Percentiles rank a stretch among this genome's conserved stretches.
These are phyloP conservation scores for Volvariella volvacea DNA, from an alignment of 1,284 basidiomycete genomes.

Conservation along the genomic window DNA sequence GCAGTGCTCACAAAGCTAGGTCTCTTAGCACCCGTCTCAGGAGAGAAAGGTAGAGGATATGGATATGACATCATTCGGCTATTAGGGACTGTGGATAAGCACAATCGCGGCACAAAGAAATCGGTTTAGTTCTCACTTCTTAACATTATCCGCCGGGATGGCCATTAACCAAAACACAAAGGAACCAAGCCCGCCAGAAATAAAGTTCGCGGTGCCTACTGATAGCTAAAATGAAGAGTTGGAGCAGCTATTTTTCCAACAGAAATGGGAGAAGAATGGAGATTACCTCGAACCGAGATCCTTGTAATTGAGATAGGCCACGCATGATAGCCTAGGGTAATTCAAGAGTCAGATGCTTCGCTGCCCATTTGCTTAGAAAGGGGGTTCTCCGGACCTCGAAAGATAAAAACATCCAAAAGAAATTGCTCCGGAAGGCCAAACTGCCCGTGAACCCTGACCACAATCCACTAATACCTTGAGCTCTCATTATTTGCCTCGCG, in stretches of 20 bases:
- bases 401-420: conserved; percentile 64
- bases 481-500: conserved; percentile 43
- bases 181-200: conserved; percentile 60
- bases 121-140: conserved; percentile 47
- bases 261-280: conserved; percentile 4
- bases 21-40: conserved; percentile 18
- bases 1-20: conserved; percentile 43
- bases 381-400: conserved; percentile 39
- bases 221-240: conserved; percentile 36
- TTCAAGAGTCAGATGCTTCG: no score
- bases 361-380: no score
- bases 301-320: conserved; percentile 39
- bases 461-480: conserved; percentile 52
- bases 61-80: conserved; percentile 58
- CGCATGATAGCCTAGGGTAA: conserved; percentile 48
- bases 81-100: conserved; percentile 6
- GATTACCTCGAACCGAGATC: conserved; percentile 48
- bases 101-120: conserved; percentile 4
- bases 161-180: conserved; percentile 64
- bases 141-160: conserved; percentile 74
- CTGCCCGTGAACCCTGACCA: conserved; percentile 64
- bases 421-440: conserved; percentile 55
- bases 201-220: conserved; percentile 59
- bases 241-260: neutral
- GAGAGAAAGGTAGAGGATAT: conserved; percentile 32